These are phyloP conservation scores for Tylopilus sp. DNA, from an alignment of 1,284 basidiomycete species.

Conservation along the genomic window DNA sequence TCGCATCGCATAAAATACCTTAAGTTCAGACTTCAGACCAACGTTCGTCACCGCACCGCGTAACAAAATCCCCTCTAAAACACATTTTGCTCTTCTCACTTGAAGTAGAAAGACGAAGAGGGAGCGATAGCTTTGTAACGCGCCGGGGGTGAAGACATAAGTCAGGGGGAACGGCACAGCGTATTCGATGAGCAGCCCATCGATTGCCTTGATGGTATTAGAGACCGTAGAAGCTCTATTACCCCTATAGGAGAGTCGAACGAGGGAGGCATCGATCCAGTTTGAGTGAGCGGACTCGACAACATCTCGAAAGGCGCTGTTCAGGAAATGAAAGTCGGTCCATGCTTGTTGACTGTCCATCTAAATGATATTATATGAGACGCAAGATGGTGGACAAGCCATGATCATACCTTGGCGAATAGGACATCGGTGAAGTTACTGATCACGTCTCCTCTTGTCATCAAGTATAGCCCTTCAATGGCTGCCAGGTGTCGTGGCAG, in stretches of 20 bases:
- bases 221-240: slow-evolving; percentile 53
- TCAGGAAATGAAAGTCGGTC: slow-evolving; percentile 88
- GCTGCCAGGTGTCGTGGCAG: slow-evolving; percentile 76
- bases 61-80: slow-evolving; percentile 76
- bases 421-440: slow-evolving; percentile 77
- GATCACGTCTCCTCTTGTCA: slow-evolving; percentile 79
- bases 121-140: slow-evolving; percentile 71
- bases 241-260: slow-evolving; percentile 77
- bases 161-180: slow-evolving; percentile 85
- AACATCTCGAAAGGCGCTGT: slow-evolving; percentile 79
- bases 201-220: slow-evolving; percentile 71
- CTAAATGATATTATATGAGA: slow-evolving; percentile 48
- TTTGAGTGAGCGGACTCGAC: slow-evolving; percentile 62
- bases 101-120: slow-evolving; percentile 86
- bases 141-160: slow-evolving; percentile 77
- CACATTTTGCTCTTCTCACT: slow-evolving; percentile 76
- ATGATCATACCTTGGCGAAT: slow-evolving; percentile 71
- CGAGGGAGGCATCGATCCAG: slow-evolving; percentile 72
- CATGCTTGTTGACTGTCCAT: slow-evolving; percentile 79
- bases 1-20: slow-evolving; percentile 78
- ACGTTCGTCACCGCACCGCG: slow-evolving; percentile 54
- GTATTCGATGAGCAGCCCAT: slow-evolving; percentile 79
- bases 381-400: background rate
- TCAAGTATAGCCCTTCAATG: slow-evolving; percentile 80
- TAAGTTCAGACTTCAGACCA: slow-evolving; percentile 58